These are phyloP conservation scores for Backusella liffmaniae DNA, from an alignment of 192 early-diverging fungal genomes.

Conservation along the genomic window DNA sequence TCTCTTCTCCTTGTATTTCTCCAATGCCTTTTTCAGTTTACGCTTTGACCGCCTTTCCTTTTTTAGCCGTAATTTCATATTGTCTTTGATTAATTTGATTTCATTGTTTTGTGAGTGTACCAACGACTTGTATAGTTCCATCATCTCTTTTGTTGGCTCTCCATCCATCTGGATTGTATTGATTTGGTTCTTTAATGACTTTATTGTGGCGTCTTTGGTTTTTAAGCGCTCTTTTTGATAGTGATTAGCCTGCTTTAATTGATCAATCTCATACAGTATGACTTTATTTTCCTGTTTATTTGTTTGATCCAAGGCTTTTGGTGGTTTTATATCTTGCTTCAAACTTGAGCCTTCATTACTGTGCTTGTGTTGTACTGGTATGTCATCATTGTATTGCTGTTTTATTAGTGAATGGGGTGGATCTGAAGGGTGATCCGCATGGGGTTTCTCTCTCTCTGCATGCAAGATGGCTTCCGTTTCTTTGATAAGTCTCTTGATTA, in stretches of 20 bases:
- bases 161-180: background rate
- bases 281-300: background rate
- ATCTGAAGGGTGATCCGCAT: background rate
- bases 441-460: background rate
- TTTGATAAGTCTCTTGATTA: background rate
- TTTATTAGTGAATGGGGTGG: background rate
- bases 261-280: background rate
- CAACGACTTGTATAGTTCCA: background rate
- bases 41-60: background rate
- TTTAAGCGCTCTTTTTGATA: background rate
- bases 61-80: background rate
- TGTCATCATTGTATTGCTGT: background rate
- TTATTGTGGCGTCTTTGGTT: background rate
- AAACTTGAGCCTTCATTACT: background rate
- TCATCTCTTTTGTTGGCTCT: background rate
- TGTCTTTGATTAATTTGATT: background rate
- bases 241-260: background rate
- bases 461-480: background rate
- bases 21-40: background rate
- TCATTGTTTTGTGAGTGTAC: background rate
- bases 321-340: background rate
- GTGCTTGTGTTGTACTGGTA: background rate
- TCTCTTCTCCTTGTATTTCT: background rate
- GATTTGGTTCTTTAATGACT: background rate
- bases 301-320: background rate